Conservation (phyloP, 2,329 filamentous ascomycete genomes). For the Pseudogymnoascus sp. region DNA sequence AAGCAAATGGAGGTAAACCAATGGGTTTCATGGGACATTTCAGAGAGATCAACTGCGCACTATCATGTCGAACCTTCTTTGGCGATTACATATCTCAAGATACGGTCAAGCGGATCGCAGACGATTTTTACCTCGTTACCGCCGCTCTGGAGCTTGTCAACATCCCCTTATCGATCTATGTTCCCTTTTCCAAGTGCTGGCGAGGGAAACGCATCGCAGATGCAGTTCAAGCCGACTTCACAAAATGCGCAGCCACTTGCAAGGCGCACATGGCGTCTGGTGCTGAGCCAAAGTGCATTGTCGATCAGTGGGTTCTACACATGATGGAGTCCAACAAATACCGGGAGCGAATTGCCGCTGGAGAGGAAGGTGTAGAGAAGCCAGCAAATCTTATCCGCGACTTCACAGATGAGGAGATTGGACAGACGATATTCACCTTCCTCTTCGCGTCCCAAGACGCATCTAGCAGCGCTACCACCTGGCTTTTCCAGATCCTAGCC, state of each 20-base stretch:
- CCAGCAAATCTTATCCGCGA: constrained; percentile 42
- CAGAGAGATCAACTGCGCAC: constrained; percentile 70
- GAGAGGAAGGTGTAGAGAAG: constrained; percentile 37
- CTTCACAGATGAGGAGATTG: constrained; percentile 43
- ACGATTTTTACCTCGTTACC: constrained; percentile 73
- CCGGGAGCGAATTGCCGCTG: constrained; percentile 55
- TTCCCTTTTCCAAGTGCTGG: constrained; percentile 72
- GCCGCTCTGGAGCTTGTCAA: constrained; percentile 75
- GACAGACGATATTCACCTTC: constrained; percentile 45
- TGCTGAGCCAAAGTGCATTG: constrained; percentile 62
- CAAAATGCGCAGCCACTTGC: constrained; percentile 63
- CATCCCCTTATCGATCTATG: constrained; percentile 60
- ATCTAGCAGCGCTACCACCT: constrained; percentile 45
- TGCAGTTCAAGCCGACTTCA: constrained; percentile 62
- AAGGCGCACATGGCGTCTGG: constrained; percentile 65
- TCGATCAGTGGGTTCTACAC: constrained; percentile 68
- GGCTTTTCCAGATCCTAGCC: constrained; percentile 45
- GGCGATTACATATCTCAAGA: constrained; percentile 70
- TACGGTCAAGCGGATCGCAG: constrained; percentile 65
- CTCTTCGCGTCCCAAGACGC: constrained; percentile 48
- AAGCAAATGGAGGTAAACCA: constrained; percentile 45
- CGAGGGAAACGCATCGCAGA: constrained; percentile 68
- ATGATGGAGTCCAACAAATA: constrained; percentile 68
- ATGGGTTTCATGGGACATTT: constrained; percentile 64
- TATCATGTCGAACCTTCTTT: constrained; percentile 73